Conservation (phyloP, 179 eudicot genomes). For the Amaranthus tricolor region DNA sequence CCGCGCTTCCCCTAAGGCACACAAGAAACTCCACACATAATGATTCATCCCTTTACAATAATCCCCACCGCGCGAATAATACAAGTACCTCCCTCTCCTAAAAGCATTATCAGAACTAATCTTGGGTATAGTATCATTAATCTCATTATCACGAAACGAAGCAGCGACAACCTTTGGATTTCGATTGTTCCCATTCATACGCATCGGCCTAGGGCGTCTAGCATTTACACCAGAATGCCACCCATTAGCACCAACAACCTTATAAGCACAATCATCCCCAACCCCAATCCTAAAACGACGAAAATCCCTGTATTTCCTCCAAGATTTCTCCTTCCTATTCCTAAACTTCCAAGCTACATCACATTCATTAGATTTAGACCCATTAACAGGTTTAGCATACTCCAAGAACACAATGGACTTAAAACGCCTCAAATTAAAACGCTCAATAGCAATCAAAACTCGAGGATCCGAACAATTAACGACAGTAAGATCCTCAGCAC, state of each 20-base stretch:
- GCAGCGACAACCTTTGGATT: constrained; percentile 33
- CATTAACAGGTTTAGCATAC: constrained; percentile 68
- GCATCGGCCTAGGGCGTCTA: constrained; percentile 49
- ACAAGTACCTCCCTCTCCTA: constrained; percentile 72
- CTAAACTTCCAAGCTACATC: constrained; percentile 95
- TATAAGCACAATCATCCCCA: constrained; percentile 59
- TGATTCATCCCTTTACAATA: constrained; percentile 96
- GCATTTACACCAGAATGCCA: constrained; percentile 96
- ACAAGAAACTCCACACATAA: constrained; percentile 86
- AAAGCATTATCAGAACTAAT: constrained; percentile 56
- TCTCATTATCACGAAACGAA: constrained; percentile 48
- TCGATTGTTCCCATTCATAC: constrained; percentile 18
- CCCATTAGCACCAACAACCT: constrained; percentile 58
- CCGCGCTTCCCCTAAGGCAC: constrained; percentile 91
- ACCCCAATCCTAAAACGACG: constrained; percentile 80
- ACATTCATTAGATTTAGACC: constrained; percentile 63
- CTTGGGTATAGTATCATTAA: constrained; percentile 75
- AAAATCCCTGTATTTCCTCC: constrained; percentile 88
- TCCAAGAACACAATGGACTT: constrained; percentile 66
- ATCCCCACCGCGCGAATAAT: constrained; percentile 94
- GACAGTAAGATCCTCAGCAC: constrained; percentile 37
- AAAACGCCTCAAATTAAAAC: constrained; percentile 59
- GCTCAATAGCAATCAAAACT: constrained; percentile 66
- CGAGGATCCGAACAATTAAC: constrained; percentile 88
- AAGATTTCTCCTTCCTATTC: constrained; percentile 82